Evolutionary conservation across 805 yeast species (phyloP), one percentile per base, ranked within the genome.

Genomic region (Candida oleophila): DNA sequence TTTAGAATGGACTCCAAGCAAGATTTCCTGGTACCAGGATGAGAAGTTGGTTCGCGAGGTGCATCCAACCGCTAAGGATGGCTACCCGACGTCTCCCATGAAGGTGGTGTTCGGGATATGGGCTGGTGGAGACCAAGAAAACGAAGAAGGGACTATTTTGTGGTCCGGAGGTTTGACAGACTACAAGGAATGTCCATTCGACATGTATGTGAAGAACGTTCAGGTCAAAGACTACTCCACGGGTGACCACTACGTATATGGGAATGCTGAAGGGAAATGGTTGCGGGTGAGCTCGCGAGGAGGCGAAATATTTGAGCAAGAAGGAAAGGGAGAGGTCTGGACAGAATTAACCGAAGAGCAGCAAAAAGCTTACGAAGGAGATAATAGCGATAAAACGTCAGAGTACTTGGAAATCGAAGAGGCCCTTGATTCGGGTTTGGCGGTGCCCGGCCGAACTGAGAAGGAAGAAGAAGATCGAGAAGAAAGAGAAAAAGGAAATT

Each of bases 101-200:
- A 41, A 51, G 4, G 53, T 71, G 20, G 61, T 60, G 44, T 47
- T 69, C 20, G 66, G 74, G 49, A 49, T 70, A 20, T 72, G 77
- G 76, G 71, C 68, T 1, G 77, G 77, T 2, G 75, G 77, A 0
- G 76, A 70, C 43, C 54, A 53, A 9, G 43, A 41, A 5, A 70
- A 69, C 41, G 53, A 47, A 8, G 51, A 49, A 18, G 77, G 76
- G 4, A 71, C 77, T 3, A 61, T 70, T 15, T 45, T 50, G 35
- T 71, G 76, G 77, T 68, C 74, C 2, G 76, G 76, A 0, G 77
- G 74, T 0, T 22, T 41, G 15, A 63, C 74, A 9, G 59, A 64
- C 45, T 71, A 63, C 49, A 25, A 25, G 2, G 49, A 59, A 16
- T 49, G 59, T 20, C 77, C 77, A 1, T 68, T 61, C 40, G 38